These are phyloP conservation scores for Thelephora terrestris DNA, from an alignment of 1,284 basidiomycete species.

Conservation along the genomic window DNA sequence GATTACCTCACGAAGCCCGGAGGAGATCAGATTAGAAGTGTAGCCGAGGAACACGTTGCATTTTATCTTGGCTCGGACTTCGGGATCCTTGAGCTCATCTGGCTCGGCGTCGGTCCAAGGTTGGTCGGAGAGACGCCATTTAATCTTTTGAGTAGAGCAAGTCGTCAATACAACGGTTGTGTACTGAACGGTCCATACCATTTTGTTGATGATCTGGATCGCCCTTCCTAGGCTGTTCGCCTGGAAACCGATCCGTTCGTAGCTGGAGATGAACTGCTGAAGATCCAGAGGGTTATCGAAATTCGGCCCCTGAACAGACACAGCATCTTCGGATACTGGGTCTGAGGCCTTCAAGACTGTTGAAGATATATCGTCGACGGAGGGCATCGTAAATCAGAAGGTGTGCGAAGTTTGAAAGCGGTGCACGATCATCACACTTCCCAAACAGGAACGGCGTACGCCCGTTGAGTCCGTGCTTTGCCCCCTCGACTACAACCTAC, in stretches of 20 bases:
- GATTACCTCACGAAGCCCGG: slow-evolving; percentile 91
- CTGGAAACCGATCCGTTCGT: slow-evolving; percentile 92
- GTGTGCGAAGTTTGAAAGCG: neutral
- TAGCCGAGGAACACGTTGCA: slow-evolving; percentile 95
- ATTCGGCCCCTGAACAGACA: slow-evolving; percentile 82
- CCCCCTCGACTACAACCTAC: too few species aligned
- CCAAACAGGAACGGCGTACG: neutral
- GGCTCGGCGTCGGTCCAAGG: slow-evolving; percentile 57
- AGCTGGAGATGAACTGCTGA: slow-evolving; percentile 65
- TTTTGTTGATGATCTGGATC: slow-evolving; percentile 83
- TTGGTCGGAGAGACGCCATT: slow-evolving; percentile 79
- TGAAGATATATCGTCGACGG: slow-evolving; percentile 39
- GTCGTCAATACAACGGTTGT: slow-evolving; percentile 2
- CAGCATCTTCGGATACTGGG: slow-evolving; percentile 59
- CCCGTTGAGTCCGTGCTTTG: too few species aligned
- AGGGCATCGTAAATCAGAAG: slow-evolving; percentile 10
- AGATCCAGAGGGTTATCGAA: slow-evolving; percentile 69
- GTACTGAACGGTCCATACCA: slow-evolving; percentile 41
- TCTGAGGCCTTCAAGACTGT: slow-evolving; percentile 75
- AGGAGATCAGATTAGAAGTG: slow-evolving; percentile 98
- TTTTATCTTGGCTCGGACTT: slow-evolving; percentile 54
- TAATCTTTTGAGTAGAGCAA: slow-evolving; percentile 37
- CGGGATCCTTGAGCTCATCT: slow-evolving; percentile 49
- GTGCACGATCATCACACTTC: slow-evolving; percentile 3
- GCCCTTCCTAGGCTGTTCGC: slow-evolving; percentile 86